Evolutionary conservation across 192 early-diverging fungal genomes (phyloP).

Genomic region (Mortierella antarctica): DNA sequence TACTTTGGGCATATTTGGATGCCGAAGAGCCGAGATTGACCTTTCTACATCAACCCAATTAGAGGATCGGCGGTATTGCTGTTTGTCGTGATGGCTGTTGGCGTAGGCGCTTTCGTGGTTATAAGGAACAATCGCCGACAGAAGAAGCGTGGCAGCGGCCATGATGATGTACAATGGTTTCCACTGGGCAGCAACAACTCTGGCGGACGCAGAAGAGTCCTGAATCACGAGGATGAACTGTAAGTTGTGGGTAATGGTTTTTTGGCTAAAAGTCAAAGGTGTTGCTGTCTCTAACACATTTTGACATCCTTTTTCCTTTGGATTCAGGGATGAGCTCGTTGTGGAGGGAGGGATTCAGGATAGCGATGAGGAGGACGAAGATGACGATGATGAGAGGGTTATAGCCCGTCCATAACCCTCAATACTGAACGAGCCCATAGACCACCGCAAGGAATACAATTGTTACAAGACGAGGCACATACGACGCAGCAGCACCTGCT

Average conservation of each 20-base stretch:
- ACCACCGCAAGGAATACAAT: too few species aligned
- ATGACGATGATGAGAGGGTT: constrained; percentile 10
- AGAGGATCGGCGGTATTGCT: constrained; percentile 50
- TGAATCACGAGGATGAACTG: constrained; percentile 47
- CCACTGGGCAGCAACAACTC: constrained; percentile 12
- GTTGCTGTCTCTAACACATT: neutral
- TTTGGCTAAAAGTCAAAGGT: neutral
- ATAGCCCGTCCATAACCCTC: too few species aligned
- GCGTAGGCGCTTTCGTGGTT: constrained; percentile 35
- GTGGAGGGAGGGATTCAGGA: constrained; percentile 56
- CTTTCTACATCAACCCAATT: neutral
- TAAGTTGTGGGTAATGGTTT: neutral
- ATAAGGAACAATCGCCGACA: constrained; percentile 28
- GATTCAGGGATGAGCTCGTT: constrained; percentile 60
- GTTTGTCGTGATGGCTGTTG: constrained; percentile 31
- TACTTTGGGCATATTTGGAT: neutral
- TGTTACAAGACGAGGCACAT: too few species aligned
- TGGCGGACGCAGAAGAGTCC: constrained; percentile 7
- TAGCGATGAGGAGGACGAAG: constrained; percentile 45
- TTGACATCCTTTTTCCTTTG: neutral
- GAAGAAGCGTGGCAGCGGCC: constrained; percentile 16
- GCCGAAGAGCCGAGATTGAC: neutral
- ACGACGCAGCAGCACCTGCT: too few species aligned
- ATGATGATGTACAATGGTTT: constrained; percentile 40
- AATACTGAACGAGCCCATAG: too few species aligned